phyloP scores from a whole-genome alignment of 768 basidiomycete genomes.

The Boletus speciosus region DNA sequence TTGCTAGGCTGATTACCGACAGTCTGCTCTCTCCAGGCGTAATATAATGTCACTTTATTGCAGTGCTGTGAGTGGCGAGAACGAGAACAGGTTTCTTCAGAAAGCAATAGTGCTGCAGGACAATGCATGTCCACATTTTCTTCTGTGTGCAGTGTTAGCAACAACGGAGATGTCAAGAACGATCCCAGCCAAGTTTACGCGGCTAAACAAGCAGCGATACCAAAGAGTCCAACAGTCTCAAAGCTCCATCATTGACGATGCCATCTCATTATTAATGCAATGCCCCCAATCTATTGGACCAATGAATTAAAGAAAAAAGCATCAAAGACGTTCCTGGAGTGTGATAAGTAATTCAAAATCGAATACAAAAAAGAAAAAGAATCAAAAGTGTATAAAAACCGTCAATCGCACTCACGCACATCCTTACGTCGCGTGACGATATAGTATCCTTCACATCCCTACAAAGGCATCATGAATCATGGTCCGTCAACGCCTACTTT shows the following conservation, averaged over 20 bases:
- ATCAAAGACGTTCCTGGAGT: neutral
- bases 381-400: neutral
- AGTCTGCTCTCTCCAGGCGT: neutral
- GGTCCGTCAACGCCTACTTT: slow-evolving; percentile 21
- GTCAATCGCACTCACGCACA: neutral
- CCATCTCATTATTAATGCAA: slow-evolving; percentile 6
- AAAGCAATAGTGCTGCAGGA: neutral
- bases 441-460: neutral
- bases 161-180: no score
- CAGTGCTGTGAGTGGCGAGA: neutral
- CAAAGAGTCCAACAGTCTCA: neutral
- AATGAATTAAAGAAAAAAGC: neutral
- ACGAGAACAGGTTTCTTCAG: no score
- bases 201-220: neutral
- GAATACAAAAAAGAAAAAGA: neutral
- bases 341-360: neutral
- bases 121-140: neutral
- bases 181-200: no score
- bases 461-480: slow-evolving; percentile 6
- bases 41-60: neutral
- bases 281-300: slow-evolving; percentile 3
- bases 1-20: slow-evolving; percentile 5
- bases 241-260: neutral
- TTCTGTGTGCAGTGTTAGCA: neutral
- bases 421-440: no score